Evolutionary conservation across 2,329 filamentous ascomycete species (phyloP).

Genomic region (Ophiognomonia clavigignenti-juglandacearum): DNA sequence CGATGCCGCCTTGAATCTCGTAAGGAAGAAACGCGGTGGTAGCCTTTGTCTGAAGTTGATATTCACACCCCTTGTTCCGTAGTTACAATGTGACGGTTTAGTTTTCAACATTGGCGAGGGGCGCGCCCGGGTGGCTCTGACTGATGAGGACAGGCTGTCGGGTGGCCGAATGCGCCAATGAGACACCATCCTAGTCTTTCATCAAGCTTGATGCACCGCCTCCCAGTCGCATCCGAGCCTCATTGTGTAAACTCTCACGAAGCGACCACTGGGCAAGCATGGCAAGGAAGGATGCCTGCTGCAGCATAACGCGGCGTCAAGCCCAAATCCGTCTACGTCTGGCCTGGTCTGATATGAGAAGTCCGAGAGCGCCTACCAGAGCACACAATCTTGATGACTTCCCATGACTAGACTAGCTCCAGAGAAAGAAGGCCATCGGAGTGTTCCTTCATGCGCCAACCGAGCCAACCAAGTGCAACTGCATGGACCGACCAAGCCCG

Average conservation of each 20-base stretch:
- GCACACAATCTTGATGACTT: not conserved
- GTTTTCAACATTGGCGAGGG: conserved; percentile 4
- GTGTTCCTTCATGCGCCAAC: conserved; percentile 7
- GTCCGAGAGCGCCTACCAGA: conserved; percentile 11
- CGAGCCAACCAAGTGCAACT: conserved; percentile 12
- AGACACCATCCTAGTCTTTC: conserved; percentile 8
- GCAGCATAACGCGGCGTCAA: conserved; percentile 17
- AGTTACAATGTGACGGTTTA: conserved; percentile 11
- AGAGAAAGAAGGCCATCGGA: not conserved
- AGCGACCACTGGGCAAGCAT: conserved; percentile 12
- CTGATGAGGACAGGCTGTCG: conserved; percentile 9
- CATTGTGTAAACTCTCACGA: conserved; percentile 16
- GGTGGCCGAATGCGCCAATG: conserved; percentile 14
- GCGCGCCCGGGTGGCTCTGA: conserved; percentile 8
- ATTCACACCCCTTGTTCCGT: conserved; percentile 6
- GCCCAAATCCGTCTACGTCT: conserved; percentile 12
- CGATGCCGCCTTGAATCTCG: conserved; percentile 10
- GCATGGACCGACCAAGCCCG: not conserved
- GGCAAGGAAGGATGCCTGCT: conserved; percentile 15
- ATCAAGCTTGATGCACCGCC: conserved; percentile 1
- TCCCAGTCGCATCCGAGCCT: conserved; percentile 5
- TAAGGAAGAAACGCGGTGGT: conserved; percentile 3
- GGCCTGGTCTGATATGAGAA: conserved; percentile 14
- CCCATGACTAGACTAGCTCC: conserved; percentile 12
- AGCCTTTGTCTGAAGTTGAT: conserved; percentile 6